A percentile compares a stretch with the other conserved stretches of the same genome.
phyloP scores from a whole-genome alignment of 208 protist species.

The Histomonas meleagridis region DNA sequence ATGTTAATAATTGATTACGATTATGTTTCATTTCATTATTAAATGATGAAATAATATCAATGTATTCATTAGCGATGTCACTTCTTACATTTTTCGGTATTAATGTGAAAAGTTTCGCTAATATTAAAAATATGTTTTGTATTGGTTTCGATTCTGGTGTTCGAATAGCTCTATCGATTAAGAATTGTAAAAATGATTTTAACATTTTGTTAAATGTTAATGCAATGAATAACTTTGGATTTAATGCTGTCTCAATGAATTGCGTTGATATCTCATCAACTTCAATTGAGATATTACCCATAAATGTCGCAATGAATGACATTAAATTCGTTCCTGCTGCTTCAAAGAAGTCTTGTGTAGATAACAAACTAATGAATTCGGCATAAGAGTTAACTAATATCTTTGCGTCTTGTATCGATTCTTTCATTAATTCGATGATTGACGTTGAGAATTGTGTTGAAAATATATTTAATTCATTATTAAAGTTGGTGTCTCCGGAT shows the following conservation, averaged over 20 bases:
- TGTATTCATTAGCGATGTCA: not conserved
- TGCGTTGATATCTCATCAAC: not conserved
- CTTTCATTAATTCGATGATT: not conserved
- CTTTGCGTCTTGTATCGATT: not conserved
- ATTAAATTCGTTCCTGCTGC: no score
- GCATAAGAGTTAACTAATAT: not conserved
- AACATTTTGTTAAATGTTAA: not conserved
- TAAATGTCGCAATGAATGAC: no score
- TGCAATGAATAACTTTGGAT: not conserved
- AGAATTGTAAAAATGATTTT: not conserved
- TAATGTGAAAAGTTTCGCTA: not conserved
- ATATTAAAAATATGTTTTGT: not conserved
- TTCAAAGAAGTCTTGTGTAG: not conserved
- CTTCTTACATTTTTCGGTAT: not conserved
- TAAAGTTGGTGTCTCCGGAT: not conserved
- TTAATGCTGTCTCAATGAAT: not conserved
- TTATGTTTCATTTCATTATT: not conserved
- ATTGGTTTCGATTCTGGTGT: not conserved
- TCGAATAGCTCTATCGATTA: not conserved
- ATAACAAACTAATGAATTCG: not conserved
- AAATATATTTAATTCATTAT: not conserved
- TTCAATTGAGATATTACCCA: not conserved
- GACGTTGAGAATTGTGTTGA: not conserved
- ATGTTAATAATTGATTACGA: not conserved
- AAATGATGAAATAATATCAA: not conserved